Evolutionary conservation across 129 eudicot species (phyloP).

Genomic region (Kitagawia praeruptora): DNA sequence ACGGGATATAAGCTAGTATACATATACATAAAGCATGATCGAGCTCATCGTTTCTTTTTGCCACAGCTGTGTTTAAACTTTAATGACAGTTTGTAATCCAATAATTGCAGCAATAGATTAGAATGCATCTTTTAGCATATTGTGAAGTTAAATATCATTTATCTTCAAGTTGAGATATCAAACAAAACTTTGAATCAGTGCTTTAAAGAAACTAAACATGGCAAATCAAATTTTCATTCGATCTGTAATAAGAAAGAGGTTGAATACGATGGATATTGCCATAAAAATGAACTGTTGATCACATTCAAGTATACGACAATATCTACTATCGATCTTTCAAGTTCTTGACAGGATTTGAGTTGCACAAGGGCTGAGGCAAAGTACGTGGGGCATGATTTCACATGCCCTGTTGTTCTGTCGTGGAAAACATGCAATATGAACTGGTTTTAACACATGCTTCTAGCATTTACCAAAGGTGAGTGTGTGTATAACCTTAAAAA

Average conservation of each 20-base stretch:
- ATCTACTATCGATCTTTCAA: neutral
- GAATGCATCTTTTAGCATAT: too few species aligned
- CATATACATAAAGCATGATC: too few species aligned
- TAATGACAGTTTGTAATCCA: too few species aligned
- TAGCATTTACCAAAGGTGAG: too few species aligned
- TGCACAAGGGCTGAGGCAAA: neutral
- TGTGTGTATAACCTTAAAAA: too few species aligned
- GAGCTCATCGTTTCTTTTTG: too few species aligned
- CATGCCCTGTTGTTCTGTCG: neutral
- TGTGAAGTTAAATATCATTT: too few species aligned
- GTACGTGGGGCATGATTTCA: neutral
- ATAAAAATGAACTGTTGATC: neutral
- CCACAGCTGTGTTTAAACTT: too few species aligned
- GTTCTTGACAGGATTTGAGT: neutral
- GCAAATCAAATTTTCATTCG: neutral
- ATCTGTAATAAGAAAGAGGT: too few species aligned
- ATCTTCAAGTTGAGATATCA: neutral
- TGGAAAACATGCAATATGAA: neutral
- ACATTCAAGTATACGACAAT: neutral
- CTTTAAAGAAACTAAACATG: neutral
- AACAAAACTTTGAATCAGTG: neutral
- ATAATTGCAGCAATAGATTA: too few species aligned
- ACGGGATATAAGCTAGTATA: too few species aligned
- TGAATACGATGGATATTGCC: neutral
- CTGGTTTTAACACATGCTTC: too few species aligned